Conservation (phyloP, 306 rosid species). For the Prosopis cineraria region DNA sequence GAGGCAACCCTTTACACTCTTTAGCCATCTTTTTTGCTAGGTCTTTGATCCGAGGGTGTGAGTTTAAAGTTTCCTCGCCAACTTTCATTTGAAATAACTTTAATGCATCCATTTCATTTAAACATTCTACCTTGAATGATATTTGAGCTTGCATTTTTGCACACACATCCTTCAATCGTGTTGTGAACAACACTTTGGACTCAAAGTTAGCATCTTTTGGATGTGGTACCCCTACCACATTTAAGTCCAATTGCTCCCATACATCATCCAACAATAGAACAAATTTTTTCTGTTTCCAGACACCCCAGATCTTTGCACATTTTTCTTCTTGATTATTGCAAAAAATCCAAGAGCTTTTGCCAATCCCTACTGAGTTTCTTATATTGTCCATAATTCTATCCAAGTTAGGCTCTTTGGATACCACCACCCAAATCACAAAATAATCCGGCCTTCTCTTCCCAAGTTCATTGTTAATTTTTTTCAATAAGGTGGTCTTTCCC, state of each 20-base stretch:
- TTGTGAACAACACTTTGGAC: constrained; percentile 27
- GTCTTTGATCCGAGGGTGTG: neutral
- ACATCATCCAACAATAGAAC: constrained; percentile 36
- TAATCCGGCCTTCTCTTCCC: neutral
- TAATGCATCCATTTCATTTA: neutral
- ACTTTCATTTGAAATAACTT: neutral
- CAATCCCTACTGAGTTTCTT: neutral
- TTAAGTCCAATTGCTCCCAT: constrained; percentile 15
- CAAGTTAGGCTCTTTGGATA: constrained; percentile 2
- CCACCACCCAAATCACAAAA: constrained; percentile 10
- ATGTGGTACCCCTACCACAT: constrained; percentile 13
- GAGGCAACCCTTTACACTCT: constrained; percentile 29
- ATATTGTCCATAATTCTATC: constrained; percentile 21
- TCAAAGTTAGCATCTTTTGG: neutral
- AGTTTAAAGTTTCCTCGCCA: neutral
- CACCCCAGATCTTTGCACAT: neutral
- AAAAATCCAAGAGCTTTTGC: neutral
- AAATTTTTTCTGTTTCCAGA: constrained; percentile 3
- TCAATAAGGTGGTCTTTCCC: constrained; percentile 31
- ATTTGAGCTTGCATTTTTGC: constrained; percentile 18
- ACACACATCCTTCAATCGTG: constrained; percentile 25
- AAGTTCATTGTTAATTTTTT: constrained; percentile 19
- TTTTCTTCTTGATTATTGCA: neutral
- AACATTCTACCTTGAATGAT: constrained; percentile 1
- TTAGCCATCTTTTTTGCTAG: neutral